Percentiles rank a stretch among this genome's conserved stretches.
Evolutionary conservation across 352 stramenopile genomes (phyloP).

Genomic region (Globisporangium sylvaticum): DNA sequence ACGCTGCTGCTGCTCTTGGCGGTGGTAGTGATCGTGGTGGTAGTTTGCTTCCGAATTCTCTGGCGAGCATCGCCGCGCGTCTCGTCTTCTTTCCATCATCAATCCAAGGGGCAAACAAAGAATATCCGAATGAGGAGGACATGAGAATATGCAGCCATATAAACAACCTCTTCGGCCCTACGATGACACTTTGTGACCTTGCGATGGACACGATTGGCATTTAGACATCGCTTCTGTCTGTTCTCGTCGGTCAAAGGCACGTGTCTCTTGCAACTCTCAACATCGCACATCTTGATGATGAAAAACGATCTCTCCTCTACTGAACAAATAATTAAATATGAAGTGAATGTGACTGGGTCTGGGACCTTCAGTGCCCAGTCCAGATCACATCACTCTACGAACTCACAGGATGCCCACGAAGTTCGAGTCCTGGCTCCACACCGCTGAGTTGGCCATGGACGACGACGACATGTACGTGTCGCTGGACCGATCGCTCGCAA

Average conservation of each 20-base stretch:
- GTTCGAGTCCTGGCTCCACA: not conserved
- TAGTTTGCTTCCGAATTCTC: not conserved
- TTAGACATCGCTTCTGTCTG: not conserved
- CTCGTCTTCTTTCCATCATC: not conserved
- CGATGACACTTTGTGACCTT: not conserved
- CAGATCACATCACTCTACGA: not conserved
- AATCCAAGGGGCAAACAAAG: not conserved
- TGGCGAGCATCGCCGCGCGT: not conserved
- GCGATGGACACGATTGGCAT: not conserved
- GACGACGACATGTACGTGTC: slow-evolving; percentile 6
- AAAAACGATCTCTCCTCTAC: not conserved
- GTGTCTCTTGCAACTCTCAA: too few species aligned
- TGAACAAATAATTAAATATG: not conserved
- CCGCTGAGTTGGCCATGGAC: not conserved
- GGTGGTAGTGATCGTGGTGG: not conserved
- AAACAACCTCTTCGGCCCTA: not conserved
- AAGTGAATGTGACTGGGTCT: too few species aligned
- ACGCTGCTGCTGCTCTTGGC: not conserved
- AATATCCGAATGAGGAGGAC: not conserved
- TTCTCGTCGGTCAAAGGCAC: not conserved
- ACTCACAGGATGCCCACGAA: slow-evolving; percentile 5
- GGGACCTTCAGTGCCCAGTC: too few species aligned
- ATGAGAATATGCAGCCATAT: too few species aligned
- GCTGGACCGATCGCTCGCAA: not conserved
- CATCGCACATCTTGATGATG: too few species aligned